phyloP scores from a whole-genome alignment of 805 yeast genomes.

The Grigorovia transvaalensis region DNA sequence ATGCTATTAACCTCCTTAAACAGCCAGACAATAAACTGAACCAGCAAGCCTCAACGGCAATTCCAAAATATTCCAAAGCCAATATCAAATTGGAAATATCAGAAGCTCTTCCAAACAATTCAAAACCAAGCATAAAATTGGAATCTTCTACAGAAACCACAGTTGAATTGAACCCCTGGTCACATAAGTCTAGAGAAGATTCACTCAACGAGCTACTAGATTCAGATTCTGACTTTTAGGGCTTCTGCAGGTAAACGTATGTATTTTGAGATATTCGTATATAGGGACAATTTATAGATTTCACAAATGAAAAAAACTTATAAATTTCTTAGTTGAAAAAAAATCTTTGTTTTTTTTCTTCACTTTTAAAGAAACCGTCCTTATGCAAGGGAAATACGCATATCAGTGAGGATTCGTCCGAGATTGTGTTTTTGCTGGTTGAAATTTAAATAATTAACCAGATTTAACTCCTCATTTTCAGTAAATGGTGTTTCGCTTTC shows the following conservation, averaged over 20 bases:
- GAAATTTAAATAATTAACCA: conserved; percentile 82
- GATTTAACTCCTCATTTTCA: conserved; percentile 52
- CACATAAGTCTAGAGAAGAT: conserved; percentile 7
- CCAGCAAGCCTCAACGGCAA: too few species aligned
- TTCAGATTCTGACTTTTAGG: conserved; percentile 21
- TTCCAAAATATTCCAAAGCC: too few species aligned
- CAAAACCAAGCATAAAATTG: not conserved
- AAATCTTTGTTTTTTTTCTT: not conserved
- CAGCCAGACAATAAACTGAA: too few species aligned
- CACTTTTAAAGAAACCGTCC: conserved; percentile 43
- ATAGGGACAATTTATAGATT: conserved; percentile 2
- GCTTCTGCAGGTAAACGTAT: not conserved
- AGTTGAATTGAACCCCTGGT: not conserved
- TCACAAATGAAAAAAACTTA: not conserved
- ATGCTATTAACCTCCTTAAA: too few species aligned
- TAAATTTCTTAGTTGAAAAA: not conserved
- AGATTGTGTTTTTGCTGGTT: conserved; percentile 99
- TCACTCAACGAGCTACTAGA: conserved; percentile 12
- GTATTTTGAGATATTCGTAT: not conserved
- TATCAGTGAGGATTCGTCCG: conserved; percentile 99
- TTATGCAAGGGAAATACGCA: conserved; percentile 99
- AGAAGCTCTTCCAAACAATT: too few species aligned
- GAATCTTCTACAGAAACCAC: not conserved
- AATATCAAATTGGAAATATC: too few species aligned
- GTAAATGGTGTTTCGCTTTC: conserved; percentile 35